Base-by-base conservation (phyloP, 441 rosid genomes). In the Gossypium schwendimanii region DNA sequence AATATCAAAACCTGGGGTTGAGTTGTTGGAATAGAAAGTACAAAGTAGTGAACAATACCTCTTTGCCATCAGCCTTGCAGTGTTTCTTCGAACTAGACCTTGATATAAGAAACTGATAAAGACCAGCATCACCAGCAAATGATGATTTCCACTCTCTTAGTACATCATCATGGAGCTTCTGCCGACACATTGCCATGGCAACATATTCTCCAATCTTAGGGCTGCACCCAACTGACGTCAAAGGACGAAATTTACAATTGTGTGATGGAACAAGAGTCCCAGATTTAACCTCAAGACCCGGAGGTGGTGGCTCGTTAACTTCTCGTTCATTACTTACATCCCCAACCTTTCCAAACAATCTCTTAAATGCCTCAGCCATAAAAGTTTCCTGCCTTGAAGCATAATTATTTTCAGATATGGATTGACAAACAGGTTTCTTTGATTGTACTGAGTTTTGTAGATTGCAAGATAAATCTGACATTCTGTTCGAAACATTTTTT, bases 161-260 rank as follows among this genome's bases (percentile, higher is more conserved):
- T 61, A 86, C 91, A 84, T 76, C 84, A 75, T 81, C 86, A 77
- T 89, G 94, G 86, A 96, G 81, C 83, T 86, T 89, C 83, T 90
- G 94, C 81, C 97, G 86, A 81, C 87, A 90, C 80, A 93, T 50
- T 77, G 99, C 97, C 74, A 63, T 76, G 80, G 90, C 81, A 78
- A 88, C 83, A 77, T 86, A 88, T 75, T 75, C 87, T 82, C 78
- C 85, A 71, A 89, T 82, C 82, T 83, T 86, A 61, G 84, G 77
- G 74, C 69, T 61, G 39, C 78, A 49, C 75, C 85, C 89, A 69
- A 76, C 76, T 4, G 81, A 75, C 77, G 79, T 76, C 57, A 81
- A 70, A 70, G 86, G 89, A 75, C 50, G 79, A 76, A 84, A 81
- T 73, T 83, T 85, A 78, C 73, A 65, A 21, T 52, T 3, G 54